Percentiles rank a stretch among this genome's conserved stretches.
These are phyloP conservation scores for Volutella citrinella DNA, from an alignment of 2,329 filamentous ascomycete species.

Conservation along the genomic window DNA sequence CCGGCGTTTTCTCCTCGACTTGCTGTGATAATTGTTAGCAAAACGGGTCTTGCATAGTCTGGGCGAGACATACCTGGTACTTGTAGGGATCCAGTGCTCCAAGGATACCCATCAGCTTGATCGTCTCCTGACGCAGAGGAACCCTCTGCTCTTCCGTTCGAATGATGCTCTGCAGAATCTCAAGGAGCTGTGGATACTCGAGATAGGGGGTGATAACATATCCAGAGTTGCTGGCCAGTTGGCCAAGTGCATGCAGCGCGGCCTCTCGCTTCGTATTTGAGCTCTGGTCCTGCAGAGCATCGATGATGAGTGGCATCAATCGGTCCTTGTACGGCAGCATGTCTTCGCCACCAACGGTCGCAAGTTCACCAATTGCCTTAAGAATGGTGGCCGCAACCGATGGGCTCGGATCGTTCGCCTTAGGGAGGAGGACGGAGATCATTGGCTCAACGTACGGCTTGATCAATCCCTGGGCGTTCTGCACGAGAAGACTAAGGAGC, in stretches of 20 bases:
- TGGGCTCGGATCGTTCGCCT: conserved; percentile 79
- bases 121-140: conserved; percentile 84
- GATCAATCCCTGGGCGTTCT: conserved; percentile 88
- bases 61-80: conserved; percentile 59
- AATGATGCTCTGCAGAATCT: conserved; percentile 90
- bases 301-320: conserved; percentile 92
- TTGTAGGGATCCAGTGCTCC: conserved; percentile 95
- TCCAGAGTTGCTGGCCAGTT: conserved; percentile 91
- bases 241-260: conserved; percentile 83
- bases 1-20: conserved; percentile 84
- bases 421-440: conserved; percentile 89
- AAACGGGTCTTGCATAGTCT: no score
- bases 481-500: conserved; percentile 85
- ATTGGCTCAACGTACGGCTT: conserved; percentile 97
- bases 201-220: conserved; percentile 97
- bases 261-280: conserved; percentile 88
- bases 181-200: conserved; percentile 90
- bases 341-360: conserved; percentile 88
- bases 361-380: conserved; percentile 89
- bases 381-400: conserved; percentile 94
- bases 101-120: conserved; percentile 92
- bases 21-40: conserved; percentile 45
- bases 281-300: conserved; percentile 89
- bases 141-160: conserved; percentile 84
- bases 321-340: conserved; percentile 90